Percentiles rank a stretch among this genome's conserved stretches.
Conservation (phyloP, 192 early-diverging fungal species). For the Ramicandelaber brevisporus region DNA sequence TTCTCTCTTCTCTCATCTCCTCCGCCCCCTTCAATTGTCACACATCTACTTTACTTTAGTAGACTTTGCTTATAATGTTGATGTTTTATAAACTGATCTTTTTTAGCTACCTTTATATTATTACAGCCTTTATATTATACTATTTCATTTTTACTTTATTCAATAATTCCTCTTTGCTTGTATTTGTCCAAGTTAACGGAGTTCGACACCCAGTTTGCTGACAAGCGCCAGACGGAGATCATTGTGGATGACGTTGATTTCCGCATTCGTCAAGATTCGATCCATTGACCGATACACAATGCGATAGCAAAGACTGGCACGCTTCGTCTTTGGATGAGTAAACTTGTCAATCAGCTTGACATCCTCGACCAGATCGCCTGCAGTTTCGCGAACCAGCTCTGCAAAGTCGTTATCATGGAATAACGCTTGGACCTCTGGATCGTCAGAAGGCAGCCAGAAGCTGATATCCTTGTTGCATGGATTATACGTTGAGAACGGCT, state of each 20-base stretch:
- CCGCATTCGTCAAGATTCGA: constrained; percentile 76
- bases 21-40: no score
- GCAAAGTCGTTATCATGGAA: constrained; percentile 90
- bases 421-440: no score
- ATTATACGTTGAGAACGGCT: constrained; percentile 71
- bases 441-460: constrained; percentile 46
- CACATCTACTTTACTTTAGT: no score
- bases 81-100: background rate
- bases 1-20: no score
- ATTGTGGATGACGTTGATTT: constrained; percentile 84
- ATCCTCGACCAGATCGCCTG: constrained; percentile 76
- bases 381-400: constrained; percentile 73
- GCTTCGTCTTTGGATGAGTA: constrained; percentile 59
- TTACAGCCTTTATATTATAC: background rate
- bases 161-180: background rate
- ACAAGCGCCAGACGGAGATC: constrained; percentile 36
- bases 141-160: constrained; percentile 1
- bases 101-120: no score
- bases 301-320: constrained; percentile 64
- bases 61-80: background rate
- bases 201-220: constrained; percentile 36
- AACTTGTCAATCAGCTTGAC: constrained; percentile 81
- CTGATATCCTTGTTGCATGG: constrained; percentile 85
- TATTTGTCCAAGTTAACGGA: constrained; percentile 27
- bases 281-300: constrained; percentile 96